phyloP scores from a whole-genome alignment of 345 rosid genomes.

The Chamaenerion angustifolium region DNA sequence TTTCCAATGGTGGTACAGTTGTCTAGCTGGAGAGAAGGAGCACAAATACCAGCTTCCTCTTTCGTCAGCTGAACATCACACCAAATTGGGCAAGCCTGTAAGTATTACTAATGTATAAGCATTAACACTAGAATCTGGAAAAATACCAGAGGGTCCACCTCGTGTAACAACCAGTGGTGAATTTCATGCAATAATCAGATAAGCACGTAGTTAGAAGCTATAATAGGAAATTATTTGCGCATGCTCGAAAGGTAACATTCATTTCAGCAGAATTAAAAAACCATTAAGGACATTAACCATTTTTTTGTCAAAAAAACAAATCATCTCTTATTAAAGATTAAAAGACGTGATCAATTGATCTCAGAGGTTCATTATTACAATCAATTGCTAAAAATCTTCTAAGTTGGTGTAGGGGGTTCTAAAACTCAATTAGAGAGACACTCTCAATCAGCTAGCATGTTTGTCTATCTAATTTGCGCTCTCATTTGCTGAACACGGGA shows the following conservation, averaged over 20 bases:
- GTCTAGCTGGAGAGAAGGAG: conserved; percentile 40
- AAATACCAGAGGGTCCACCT: conserved; percentile 84
- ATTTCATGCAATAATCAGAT: conserved; percentile 33
- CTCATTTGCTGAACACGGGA: too few relatives aligned
- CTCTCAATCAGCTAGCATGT: too few relatives aligned
- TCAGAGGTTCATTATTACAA: too few relatives aligned
- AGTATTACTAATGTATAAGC: conserved; percentile 31
- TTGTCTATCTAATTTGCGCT: too few relatives aligned
- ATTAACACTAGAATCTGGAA: conserved; percentile 44
- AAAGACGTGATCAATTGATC: too few relatives aligned
- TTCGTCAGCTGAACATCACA: conserved; percentile 90
- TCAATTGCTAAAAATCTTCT: too few relatives aligned
- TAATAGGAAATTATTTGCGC: neutral
- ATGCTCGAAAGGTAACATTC: neutral
- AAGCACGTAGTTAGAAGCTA: neutral
- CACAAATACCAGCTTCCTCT: conserved; percentile 64
- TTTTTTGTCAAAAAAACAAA: too few relatives aligned
- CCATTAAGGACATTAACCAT: too few relatives aligned
- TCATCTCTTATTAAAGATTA: too few relatives aligned
- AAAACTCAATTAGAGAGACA: too few relatives aligned
- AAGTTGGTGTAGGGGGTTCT: too few relatives aligned
- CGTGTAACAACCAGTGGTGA: conserved; percentile 64
- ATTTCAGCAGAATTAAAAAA: too few relatives aligned
- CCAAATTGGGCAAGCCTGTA: conserved; percentile 31
- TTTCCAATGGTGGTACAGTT: conserved; percentile 21